Base-by-base conservation (phyloP, 352 stramenopile genomes). In the Globisporangium spiculum region DNA sequence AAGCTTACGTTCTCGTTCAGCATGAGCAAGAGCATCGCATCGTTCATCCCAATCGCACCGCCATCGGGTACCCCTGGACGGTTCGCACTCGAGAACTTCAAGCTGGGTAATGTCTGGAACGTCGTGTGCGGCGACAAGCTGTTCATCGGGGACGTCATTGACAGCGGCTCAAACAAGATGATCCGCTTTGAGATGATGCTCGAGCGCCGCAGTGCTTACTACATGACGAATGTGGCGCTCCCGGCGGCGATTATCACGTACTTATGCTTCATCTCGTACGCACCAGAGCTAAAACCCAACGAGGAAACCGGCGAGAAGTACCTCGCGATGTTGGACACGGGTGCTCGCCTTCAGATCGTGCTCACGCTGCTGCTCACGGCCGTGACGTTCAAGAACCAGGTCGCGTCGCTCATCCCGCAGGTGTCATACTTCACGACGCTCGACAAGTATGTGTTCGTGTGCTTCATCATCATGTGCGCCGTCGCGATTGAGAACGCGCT, bases 401-500 rank as follows among this genome's bases (percentile, higher is more conserved):
- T 90, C 0, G 74, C 77, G 24, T 73, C 70, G 5, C 57, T 83
- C 0, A 81, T 88, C 7, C 84, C 84, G 16, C 77, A 88, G 41
- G 77, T 92, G 2, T 84, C 81, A 54, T 92, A 92, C 54, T 84
- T 89, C 36, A 90, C 84, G 34, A n/a, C 36, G 22, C 36, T 64
- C 30, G 59, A 22, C 52, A 62, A 20, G 48, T 61, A 65, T 16
- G 78, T 90, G 1, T 86, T 84, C 48, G 83, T 88, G 66, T 88
- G 80, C 73, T 90, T 90, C 65, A 68, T 88, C 10, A 73, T 87
- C 46, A 70, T 77, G 7, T 86, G 71, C 24, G 27, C 81, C 12
- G 79, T 90, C n/a, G 78, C 78, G 24, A 48, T 90, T 26, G 82
- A 87, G 66, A 90, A 88, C 57, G 73, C 81, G 1, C 61, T 88